Evolutionary conservation across 768 basidiomycete species (phyloP).

Genomic region (Artomyces pyxidatus): DNA sequence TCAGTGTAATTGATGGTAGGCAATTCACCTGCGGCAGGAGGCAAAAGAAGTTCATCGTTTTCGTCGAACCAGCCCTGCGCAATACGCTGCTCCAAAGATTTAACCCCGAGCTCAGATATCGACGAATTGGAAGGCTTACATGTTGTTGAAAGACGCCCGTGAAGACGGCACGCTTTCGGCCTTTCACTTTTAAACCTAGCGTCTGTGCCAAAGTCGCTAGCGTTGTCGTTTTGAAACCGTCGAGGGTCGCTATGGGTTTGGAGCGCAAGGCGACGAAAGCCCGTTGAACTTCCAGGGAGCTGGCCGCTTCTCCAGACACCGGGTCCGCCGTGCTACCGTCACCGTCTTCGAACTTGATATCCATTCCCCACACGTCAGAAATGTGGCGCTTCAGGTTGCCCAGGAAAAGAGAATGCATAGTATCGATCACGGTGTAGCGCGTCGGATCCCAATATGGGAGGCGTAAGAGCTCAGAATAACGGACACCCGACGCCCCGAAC

Average conservation of each 20-base stretch:
- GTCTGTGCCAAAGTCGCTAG: not conserved
- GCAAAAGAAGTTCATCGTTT: not conserved
- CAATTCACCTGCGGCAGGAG: not conserved
- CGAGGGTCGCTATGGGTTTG: not conserved
- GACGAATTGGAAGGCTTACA: not conserved
- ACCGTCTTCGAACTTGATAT: slow-evolving; percentile 1
- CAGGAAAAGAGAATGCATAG: slow-evolving; percentile 20
- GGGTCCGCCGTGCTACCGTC: not conserved
- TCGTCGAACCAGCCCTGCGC: not conserved
- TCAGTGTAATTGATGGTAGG: not conserved
- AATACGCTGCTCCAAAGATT: not conserved
- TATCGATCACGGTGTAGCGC: slow-evolving; percentile 11
- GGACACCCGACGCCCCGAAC: slow-evolving; percentile 16
- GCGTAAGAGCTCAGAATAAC: slow-evolving; percentile 18
- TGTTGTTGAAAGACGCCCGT: not conserved
- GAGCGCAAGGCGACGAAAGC: not conserved
- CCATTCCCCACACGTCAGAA: slow-evolving; percentile 5
- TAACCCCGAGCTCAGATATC: not conserved
- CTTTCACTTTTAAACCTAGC: not conserved
- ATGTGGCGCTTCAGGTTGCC: slow-evolving; percentile 13
- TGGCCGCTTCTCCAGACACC: not conserved
- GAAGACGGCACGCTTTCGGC: not conserved
- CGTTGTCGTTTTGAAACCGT: not conserved
- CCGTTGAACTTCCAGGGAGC: not conserved
- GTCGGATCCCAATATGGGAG: slow-evolving; percentile 17